A percentile compares a stretch with the other conserved stretches of the same genome.
These are phyloP conservation scores for Haplographium delicatum DNA, from an alignment of 495 filamentous ascomycete genomes.

Conservation along the genomic window DNA sequence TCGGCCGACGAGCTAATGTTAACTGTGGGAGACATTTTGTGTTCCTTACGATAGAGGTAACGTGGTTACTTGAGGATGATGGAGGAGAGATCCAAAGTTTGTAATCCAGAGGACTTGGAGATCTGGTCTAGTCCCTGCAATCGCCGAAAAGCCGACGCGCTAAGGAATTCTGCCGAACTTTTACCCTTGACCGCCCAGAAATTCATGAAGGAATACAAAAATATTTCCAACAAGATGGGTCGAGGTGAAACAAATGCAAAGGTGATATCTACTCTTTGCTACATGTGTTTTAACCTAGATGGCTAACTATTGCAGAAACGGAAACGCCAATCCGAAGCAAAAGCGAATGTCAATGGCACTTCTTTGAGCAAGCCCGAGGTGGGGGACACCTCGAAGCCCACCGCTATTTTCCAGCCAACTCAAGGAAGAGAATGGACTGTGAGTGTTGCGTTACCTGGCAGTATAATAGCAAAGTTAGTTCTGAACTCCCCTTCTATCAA, in stretches of 20 bases:
- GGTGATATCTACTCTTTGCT: slow-evolving; percentile 3
- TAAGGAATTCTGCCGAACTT: slow-evolving; percentile 18
- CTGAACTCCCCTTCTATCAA: neutral
- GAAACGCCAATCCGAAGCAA: slow-evolving; percentile 23
- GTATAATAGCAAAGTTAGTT: slow-evolving; percentile 52
- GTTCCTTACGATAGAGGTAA: no score
- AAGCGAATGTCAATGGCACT: slow-evolving; percentile 17
- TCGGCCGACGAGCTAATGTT: slow-evolving; percentile 28
- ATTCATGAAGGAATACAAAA: neutral
- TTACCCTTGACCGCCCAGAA: slow-evolving; percentile 7
- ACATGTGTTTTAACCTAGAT: neutral
- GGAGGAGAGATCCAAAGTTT: slow-evolving; percentile 8
- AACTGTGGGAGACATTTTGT: slow-evolving; percentile 19
- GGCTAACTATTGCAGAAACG: slow-evolving; percentile 21
- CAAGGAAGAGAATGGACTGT: slow-evolving; percentile 45
- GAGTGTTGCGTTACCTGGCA: slow-evolving; percentile 54
- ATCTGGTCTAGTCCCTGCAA: slow-evolving; percentile 15
- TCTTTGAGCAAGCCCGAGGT: neutral
- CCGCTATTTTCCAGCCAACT: slow-evolving; percentile 47
- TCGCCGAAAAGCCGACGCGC: slow-evolving; percentile 6
- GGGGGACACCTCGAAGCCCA: slow-evolving; percentile 51
- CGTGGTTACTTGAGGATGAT: slow-evolving; percentile 8
- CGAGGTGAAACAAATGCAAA: slow-evolving; percentile 25
- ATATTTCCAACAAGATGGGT: slow-evolving; percentile 20
- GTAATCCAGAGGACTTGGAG: slow-evolving; percentile 21